Conservation (phyloP, 2,329 filamentous ascomycete species). For the Cryphonectria radicalis region DNA sequence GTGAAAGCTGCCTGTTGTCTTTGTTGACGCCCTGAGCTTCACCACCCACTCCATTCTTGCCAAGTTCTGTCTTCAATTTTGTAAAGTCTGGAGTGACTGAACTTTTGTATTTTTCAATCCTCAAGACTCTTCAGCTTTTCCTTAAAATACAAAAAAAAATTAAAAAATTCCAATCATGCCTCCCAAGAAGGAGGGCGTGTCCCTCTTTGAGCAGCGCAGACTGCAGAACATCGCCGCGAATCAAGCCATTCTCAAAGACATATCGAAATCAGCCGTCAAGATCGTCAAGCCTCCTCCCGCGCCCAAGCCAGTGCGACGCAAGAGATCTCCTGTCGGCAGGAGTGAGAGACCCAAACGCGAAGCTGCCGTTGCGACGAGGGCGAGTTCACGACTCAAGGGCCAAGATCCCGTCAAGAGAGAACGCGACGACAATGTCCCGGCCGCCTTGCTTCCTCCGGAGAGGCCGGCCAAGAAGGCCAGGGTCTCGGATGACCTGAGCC, state of each 20-base stretch:
- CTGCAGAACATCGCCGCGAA: constrained; percentile 88
- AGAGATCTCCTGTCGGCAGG: constrained; percentile 42
- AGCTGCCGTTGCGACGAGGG: constrained; percentile 54
- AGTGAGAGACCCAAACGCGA: constrained; percentile 54
- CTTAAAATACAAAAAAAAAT: too few relatives aligned
- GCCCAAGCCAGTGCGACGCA: constrained; percentile 38
- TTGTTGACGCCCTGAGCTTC: neutral
- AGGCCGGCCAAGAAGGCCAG: constrained; percentile 59
- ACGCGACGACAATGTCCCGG: constrained; percentile 34
- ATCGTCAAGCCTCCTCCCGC: constrained; percentile 40
- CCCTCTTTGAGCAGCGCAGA: constrained; percentile 79
- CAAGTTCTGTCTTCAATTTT: neutral
- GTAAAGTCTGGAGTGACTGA: too few relatives aligned
- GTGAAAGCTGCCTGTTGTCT: neutral
- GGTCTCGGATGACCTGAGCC: constrained; percentile 63
- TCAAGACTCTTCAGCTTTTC: too few relatives aligned
- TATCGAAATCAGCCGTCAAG: constrained; percentile 72
- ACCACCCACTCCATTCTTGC: constrained; percentile 6
- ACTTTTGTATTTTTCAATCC: neutral
- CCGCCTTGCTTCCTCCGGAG: constrained; percentile 20
- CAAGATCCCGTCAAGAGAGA: constrained; percentile 57
- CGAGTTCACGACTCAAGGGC: constrained; percentile 60
- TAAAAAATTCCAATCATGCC: constrained; percentile 53
- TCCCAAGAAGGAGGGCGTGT: constrained; percentile 50
- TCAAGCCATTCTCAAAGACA: constrained; percentile 76